A percentile compares a stretch with the other conserved stretches of the same genome.
phyloP scores from a whole-genome alignment of 2,329 filamentous ascomycete genomes.

The Tolypocladium tropicale region DNA sequence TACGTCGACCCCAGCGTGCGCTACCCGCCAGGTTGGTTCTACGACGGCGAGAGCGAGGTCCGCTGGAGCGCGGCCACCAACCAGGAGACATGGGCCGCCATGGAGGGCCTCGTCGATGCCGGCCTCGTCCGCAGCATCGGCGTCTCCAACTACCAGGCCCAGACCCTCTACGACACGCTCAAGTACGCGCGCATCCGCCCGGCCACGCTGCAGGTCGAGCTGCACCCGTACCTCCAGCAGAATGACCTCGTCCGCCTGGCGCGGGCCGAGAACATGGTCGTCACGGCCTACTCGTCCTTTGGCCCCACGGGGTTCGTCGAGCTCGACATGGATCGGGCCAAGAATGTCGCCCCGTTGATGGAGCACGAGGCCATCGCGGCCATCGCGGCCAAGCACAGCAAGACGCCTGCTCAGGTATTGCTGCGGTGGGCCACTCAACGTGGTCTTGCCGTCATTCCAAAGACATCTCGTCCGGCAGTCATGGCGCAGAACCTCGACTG shows the following conservation, averaged over 20 bases:
- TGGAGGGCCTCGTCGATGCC: constrained; percentile 63
- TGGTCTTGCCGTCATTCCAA: constrained; percentile 72
- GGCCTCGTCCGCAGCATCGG: constrained; percentile 66
- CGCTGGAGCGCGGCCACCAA: constrained; percentile 58
- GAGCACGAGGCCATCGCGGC: constrained; percentile 54
- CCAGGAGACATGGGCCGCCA: constrained; percentile 72
- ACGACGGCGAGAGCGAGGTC: constrained; percentile 51
- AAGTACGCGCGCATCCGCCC: constrained; percentile 66
- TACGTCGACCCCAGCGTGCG: constrained; percentile 71
- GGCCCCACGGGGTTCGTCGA: constrained; percentile 72
- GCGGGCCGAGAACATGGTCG: constrained; percentile 56
- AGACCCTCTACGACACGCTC: constrained; percentile 69
- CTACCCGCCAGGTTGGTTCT: constrained; percentile 72
- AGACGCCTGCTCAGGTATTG: constrained; percentile 38
- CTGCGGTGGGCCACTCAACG: constrained; percentile 83
- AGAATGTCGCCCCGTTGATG: constrained; percentile 58
- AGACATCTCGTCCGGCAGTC: constrained; percentile 46
- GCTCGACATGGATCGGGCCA: constrained; percentile 52
- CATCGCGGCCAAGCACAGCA: constrained; percentile 60
- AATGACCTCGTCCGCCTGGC: constrained; percentile 58
- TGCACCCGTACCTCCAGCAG: constrained; percentile 83
- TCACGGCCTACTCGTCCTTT: constrained; percentile 80
- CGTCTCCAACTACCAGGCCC: constrained; percentile 72
- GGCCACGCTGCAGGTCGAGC: constrained; percentile 77
- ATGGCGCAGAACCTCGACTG: constrained; percentile 60